Conservation (phyloP, 768 basidiomycete genomes). For the Mycena albidolilacea region DNA sequence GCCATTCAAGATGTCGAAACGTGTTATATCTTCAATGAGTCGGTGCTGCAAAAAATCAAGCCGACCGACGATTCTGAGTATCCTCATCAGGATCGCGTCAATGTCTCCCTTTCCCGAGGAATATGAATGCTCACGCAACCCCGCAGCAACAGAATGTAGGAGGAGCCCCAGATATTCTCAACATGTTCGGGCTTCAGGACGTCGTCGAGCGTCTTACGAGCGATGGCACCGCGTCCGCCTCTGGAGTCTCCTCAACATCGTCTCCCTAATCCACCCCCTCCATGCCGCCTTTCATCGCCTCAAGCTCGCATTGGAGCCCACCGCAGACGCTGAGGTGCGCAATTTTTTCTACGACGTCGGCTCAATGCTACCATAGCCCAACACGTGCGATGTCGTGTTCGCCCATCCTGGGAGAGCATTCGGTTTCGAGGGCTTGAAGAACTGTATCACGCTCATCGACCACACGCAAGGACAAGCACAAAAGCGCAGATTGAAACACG, state of each 20-base stretch:
- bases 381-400: slow-evolving; percentile 26
- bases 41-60: slow-evolving; percentile 23
- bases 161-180: slow-evolving; percentile 13
- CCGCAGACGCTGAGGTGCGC: slow-evolving; percentile 14
- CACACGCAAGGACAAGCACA: slow-evolving; percentile 24
- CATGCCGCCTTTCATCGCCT: slow-evolving; percentile 19
- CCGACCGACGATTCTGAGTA: slow-evolving; percentile 3
- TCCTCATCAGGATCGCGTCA: slow-evolving; percentile 20
- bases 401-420: slow-evolving; percentile 10
- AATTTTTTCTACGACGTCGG: slow-evolving; percentile 3
- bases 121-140: slow-evolving; percentile 8
- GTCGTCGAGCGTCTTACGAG: slow-evolving; percentile 21
- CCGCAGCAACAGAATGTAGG: slow-evolving; percentile 12
- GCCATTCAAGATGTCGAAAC: slow-evolving; percentile 8
- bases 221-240: slow-evolving; percentile 14
- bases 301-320: slow-evolving; percentile 25
- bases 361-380: slow-evolving; percentile 23
- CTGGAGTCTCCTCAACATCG: slow-evolving; percentile 27
- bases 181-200: slow-evolving; percentile 27
- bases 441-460: neutral
- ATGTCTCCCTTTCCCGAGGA: slow-evolving; percentile 10
- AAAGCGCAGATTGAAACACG: slow-evolving; percentile 19
- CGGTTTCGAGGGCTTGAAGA: slow-evolving; percentile 21
- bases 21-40: slow-evolving; percentile 29
- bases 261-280: slow-evolving; percentile 16